phyloP scores from a whole-genome alignment of 1,284 basidiomycete species.

The Apiotrichum domesticum region DNA sequence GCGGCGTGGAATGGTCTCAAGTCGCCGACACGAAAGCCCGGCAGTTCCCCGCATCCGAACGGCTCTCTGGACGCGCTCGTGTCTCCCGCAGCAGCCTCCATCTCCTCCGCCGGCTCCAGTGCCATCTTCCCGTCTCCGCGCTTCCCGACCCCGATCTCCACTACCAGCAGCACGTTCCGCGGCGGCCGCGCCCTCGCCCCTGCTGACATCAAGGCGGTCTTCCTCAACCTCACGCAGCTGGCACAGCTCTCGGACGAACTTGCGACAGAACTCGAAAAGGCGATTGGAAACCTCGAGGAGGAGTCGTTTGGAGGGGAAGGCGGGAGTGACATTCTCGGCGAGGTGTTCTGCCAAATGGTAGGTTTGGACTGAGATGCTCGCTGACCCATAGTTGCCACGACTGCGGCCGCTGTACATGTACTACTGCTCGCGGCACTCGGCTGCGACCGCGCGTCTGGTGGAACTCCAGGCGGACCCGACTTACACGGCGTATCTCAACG shows the following conservation, averaged over 20 bases:
- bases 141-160: conserved; percentile 1
- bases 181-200: conserved; percentile 56
- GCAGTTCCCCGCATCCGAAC: background rate
- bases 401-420: conserved; percentile 72
- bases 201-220: conserved; percentile 67
- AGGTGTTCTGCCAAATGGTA: conserved; percentile 68
- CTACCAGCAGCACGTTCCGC: background rate
- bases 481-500: conserved; percentile 58
- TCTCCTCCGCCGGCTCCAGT: background rate
- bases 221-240: conserved; percentile 70
- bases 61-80: background rate
- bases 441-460: conserved; percentile 63
- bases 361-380: conserved; percentile 23
- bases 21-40: conserved; percentile 11
- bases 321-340: conserved; percentile 64
- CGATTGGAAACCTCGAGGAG: conserved; percentile 36
- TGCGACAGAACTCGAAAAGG: conserved; percentile 45
- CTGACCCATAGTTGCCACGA: conserved; percentile 57
- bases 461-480: conserved; percentile 38
- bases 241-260: conserved; percentile 66
- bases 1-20: conserved; percentile 11
- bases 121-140: conserved; percentile 2
- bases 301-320: conserved; percentile 50
- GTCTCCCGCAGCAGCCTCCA: background rate
- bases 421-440: conserved; percentile 81